Evolutionary conservation across 1,284 basidiomycete genomes (phyloP).

Genomic region (Boletus holoroseus): DNA sequence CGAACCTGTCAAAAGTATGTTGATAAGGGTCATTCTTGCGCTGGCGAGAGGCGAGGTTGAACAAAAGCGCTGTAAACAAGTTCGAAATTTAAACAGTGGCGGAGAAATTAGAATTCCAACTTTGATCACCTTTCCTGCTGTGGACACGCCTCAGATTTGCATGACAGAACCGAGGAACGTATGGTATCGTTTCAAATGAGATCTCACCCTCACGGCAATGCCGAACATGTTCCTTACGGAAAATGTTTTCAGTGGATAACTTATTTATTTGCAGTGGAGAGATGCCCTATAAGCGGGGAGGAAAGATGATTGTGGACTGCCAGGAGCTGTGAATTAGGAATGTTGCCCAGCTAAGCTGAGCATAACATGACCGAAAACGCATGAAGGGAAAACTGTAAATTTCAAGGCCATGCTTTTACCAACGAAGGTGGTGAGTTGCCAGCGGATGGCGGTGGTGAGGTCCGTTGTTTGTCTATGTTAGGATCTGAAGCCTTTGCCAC

Average conservation of each 20-base stretch:
- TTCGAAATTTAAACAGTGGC: not conserved
- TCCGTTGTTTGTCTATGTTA: conserved; percentile 27
- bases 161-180: not conserved
- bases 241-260: too few species aligned
- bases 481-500: conserved; percentile 26
- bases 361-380: not conserved
- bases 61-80: not conserved
- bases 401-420: not conserved
- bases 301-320: not conserved
- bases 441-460: too few species aligned
- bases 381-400: not conserved
- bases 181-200: not conserved
- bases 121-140: not conserved
- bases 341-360: not conserved
- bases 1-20: conserved; percentile 14
- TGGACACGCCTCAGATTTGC: not conserved
- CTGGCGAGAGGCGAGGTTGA: not conserved
- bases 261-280: not conserved
- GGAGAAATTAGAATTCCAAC: conserved; percentile 9
- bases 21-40: conserved; percentile 7
- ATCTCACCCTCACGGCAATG: not conserved
- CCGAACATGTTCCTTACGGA: not conserved
- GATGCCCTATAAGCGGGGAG: not conserved
- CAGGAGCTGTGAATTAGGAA: not conserved
- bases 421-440: not conserved